Evolutionary conservation across 768 basidiomycete genomes (phyloP).

Genomic region (Strobilomyces dryophilus): DNA sequence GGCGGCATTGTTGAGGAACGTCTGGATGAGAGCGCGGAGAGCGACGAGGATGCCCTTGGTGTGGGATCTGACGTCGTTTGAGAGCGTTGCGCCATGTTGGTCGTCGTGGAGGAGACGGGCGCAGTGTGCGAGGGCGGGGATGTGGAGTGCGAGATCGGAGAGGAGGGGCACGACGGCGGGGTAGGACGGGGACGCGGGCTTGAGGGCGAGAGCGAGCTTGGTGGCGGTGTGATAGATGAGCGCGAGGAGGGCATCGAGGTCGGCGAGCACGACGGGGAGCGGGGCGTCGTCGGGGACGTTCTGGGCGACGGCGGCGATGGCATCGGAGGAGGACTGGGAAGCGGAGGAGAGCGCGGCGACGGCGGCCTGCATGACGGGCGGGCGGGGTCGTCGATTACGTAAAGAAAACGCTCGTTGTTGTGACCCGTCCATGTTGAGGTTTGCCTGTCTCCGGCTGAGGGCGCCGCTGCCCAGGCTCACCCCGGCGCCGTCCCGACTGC

Average conservation of each 20-base stretch:
- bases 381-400: not conserved
- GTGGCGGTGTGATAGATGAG: constrained; percentile 55
- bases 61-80: constrained; percentile 39
- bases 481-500: no score
- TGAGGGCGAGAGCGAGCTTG: constrained; percentile 60
- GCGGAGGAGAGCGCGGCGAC: constrained; percentile 7
- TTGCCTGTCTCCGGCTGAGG: not conserved
- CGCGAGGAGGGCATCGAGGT: constrained; percentile 54
- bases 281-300: not conserved
- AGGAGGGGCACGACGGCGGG: constrained; percentile 48
- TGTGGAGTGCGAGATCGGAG: constrained; percentile 47
- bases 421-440: not conserved
- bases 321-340: constrained; percentile 19
- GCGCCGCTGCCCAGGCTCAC: no score
- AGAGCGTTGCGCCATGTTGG: constrained; percentile 44
- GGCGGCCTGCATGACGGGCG: not conserved
- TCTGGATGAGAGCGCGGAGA: constrained; percentile 40
- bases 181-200: constrained; percentile 52
- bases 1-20: constrained; percentile 37
- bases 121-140: constrained; percentile 50
- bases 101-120: constrained; percentile 38
- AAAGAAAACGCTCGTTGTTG: not conserved
- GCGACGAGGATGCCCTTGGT: constrained; percentile 42
- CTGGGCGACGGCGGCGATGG: constrained; percentile 8
- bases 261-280: constrained; percentile 43